A percentile compares a stretch with the other conserved stretches of the same genome.
Conservation (phyloP, 768 basidiomycete genomes). For the Amanita subjunquillea region DNA sequence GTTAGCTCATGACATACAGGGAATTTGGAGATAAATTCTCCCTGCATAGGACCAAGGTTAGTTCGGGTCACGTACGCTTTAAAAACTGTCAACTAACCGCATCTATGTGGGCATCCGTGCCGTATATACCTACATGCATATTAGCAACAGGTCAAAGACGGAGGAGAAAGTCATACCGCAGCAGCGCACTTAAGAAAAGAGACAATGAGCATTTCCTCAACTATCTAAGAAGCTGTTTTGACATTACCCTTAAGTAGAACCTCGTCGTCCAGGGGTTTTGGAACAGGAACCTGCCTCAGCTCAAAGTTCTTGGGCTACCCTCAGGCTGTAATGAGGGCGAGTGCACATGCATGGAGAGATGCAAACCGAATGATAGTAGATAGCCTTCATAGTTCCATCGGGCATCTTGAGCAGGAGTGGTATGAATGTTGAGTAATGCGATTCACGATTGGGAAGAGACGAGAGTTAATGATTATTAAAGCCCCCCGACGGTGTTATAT, state of each 20-base stretch:
- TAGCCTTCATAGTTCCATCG: slow-evolving; percentile 61
- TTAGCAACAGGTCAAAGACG: not conserved
- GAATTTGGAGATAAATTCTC: slow-evolving; percentile 58
- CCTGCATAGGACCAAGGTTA: slow-evolving; percentile 9
- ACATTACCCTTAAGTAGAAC: slow-evolving; percentile 60
- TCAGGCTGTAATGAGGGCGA: not conserved
- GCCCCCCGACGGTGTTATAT: not conserved
- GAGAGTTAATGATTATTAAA: not conserved
- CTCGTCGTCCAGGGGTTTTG: slow-evolving; percentile 55
- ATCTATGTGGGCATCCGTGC: slow-evolving; percentile 57
- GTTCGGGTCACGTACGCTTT: not conserved
- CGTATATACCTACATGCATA: slow-evolving; percentile 34
- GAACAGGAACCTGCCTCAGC: slow-evolving; percentile 59
- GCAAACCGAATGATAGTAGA: slow-evolving; percentile 60
- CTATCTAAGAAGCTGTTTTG: not conserved
- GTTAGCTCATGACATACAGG: slow-evolving; percentile 21
- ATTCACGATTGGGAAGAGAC: not conserved
- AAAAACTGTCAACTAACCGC: slow-evolving; percentile 24
- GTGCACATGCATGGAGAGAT: slow-evolving; percentile 6
- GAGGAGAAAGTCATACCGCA: slow-evolving; percentile 1
- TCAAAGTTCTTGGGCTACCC: slow-evolving; percentile 54
- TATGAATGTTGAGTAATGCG: no score
- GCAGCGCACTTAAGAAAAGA: not conserved
- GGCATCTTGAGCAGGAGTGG: slow-evolving; percentile 26
- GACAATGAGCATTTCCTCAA: not conserved